Percentiles rank a stretch among this genome's conserved stretches.
Evolutionary conservation across 2,329 filamentous ascomycete genomes (phyloP).

Genomic region (Rhexocercosporidium sp.): DNA sequence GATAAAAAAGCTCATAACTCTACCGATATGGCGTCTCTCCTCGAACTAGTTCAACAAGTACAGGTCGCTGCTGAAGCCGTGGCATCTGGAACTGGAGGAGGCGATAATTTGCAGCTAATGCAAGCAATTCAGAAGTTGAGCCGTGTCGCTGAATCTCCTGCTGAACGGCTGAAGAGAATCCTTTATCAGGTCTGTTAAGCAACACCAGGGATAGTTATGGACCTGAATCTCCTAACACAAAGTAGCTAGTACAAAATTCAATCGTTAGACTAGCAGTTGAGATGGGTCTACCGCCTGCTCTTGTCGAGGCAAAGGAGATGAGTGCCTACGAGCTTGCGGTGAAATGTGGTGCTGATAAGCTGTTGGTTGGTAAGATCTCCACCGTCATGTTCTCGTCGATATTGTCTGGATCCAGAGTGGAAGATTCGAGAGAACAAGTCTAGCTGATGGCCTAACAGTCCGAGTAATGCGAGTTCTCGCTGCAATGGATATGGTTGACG

Average conservation of each 20-base stretch:
- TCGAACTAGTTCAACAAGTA: slow-evolving; percentile 13
- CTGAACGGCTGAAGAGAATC: slow-evolving; percentile 17
- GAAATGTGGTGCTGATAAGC: slow-evolving; percentile 8
- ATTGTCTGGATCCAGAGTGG: background rate
- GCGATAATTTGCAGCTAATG: slow-evolving; percentile 7
- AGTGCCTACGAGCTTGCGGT: slow-evolving; percentile 21
- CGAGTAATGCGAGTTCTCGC: slow-evolving; percentile 25
- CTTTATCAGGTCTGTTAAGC: slow-evolving; percentile 15
- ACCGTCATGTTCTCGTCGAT: background rate
- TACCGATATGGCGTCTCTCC: slow-evolving; percentile 7
- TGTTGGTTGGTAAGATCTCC: slow-evolving; percentile 11
- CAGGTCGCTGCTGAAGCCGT: slow-evolving; percentile 18
- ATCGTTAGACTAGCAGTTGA: slow-evolving; percentile 20
- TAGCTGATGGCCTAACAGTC: background rate
- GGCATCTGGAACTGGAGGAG: background rate
- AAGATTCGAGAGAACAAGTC: background rate
- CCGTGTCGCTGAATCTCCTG: slow-evolving; percentile 17
- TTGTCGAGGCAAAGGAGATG: slow-evolving; percentile 8
- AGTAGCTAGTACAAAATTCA: slow-evolving; percentile 19
- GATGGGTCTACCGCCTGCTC: slow-evolving; percentile 19
- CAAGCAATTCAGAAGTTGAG: slow-evolving; percentile 19
- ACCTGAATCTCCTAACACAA: background rate
- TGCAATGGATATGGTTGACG: slow-evolving; percentile 18
- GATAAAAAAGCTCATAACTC: no score
- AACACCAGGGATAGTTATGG: no score